These are phyloP conservation scores for Globisporangium heterothallicum DNA, from an alignment of 352 stramenopile genomes.

Conservation along the genomic window DNA sequence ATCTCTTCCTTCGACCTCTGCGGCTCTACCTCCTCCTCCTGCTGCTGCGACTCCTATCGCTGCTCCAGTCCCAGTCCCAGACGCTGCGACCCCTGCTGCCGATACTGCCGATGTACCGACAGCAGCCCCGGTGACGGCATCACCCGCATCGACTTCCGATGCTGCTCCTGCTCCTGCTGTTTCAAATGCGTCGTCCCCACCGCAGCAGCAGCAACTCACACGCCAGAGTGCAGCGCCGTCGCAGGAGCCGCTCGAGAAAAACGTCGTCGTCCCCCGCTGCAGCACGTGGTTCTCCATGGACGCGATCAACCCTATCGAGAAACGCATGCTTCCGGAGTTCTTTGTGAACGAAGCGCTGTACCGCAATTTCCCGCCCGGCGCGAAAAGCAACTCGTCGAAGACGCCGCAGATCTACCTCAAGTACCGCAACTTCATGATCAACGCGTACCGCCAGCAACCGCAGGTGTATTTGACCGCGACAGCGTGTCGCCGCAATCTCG, in stretches of 20 bases:
- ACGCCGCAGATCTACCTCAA: constrained; percentile 69
- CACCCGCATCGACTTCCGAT: neutral
- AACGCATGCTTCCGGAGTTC: constrained; percentile 82
- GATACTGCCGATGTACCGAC: neutral
- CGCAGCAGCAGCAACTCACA: constrained; percentile 2
- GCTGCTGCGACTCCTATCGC: neutral
- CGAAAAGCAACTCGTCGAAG: constrained; percentile 34
- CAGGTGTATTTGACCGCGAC: constrained; percentile 79
- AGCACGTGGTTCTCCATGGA: constrained; percentile 78
- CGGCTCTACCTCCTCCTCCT: neutral
- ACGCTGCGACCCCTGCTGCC: neutral
- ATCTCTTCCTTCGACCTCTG: neutral
- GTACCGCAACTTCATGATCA: constrained; percentile 86
- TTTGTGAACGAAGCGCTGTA: constrained; percentile 31
- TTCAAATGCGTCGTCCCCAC: neutral
- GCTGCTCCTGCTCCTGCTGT: neutral
- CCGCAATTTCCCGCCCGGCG: constrained; percentile 17
- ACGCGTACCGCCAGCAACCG: constrained; percentile 73
- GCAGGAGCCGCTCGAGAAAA: constrained; percentile 17
- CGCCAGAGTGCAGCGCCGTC: constrained; percentile 7
- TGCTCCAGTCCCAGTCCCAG: neutral
- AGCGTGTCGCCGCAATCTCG: constrained; percentile 75
- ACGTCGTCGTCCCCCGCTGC: constrained; percentile 60
- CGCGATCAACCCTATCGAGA: constrained; percentile 72
- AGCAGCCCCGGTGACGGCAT: too few relatives aligned